phyloP scores from a whole-genome alignment of 495 filamentous ascomycete genomes.

The Penicillium nucicola region DNA sequence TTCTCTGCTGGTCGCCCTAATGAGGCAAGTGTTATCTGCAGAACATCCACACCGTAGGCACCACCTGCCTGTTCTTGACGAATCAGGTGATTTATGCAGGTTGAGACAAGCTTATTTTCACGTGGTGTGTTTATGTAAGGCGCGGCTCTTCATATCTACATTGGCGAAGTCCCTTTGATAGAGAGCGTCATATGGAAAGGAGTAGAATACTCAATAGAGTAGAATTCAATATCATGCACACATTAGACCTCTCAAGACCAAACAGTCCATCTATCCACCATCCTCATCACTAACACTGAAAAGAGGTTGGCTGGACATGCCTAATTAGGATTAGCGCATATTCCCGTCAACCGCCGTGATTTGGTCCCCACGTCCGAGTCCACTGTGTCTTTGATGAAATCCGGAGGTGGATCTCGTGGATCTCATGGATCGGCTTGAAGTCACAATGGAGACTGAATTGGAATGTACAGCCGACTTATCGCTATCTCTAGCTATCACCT shows the following conservation, averaged over 20 bases:
- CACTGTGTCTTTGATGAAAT: neutral
- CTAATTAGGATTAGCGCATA: constrained; percentile 11
- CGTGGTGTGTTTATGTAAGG: constrained; percentile 1
- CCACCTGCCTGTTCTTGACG: neutral
- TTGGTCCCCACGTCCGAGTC: neutral
- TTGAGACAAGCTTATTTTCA: constrained; percentile 11
- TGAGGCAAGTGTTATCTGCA: constrained; percentile 2
- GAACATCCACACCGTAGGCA: neutral
- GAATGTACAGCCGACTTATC: neutral
- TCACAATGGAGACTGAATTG: neutral
- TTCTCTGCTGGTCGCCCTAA: neutral
- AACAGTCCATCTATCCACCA: too few species aligned
- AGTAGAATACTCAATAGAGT: too few species aligned
- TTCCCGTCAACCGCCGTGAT: neutral
- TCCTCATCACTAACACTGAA: too few species aligned
- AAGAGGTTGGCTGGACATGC: constrained; percentile 21
- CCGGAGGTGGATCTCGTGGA: constrained; percentile 15
- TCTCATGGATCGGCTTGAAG: neutral
- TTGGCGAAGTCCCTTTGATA: too few species aligned
- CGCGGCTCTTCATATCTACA: too few species aligned
- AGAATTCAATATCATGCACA: too few species aligned
- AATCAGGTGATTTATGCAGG: neutral
- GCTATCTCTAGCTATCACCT: neutral
- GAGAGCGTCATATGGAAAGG: too few species aligned
- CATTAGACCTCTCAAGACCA: too few species aligned